These are phyloP conservation scores for Apiospora malaysiana DNA, from an alignment of 2,329 filamentous ascomycete genomes.

Conservation along the genomic window DNA sequence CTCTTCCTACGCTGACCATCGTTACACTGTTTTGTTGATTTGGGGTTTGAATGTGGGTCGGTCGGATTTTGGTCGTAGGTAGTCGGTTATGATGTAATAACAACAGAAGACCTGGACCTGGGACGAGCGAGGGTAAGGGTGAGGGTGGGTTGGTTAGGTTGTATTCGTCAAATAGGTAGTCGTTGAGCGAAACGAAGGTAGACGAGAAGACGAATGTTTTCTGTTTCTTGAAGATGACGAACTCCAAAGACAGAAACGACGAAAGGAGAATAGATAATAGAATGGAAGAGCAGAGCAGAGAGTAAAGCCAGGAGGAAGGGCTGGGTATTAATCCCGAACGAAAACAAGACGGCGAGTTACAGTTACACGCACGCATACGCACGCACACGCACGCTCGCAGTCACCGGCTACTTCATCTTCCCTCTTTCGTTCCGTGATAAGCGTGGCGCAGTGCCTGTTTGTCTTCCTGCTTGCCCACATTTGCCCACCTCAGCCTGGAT, in stretches of 20 bases:
- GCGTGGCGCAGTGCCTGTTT: constrained; percentile 16
- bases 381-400: not conserved
- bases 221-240: not conserved
- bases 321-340: constrained; percentile 8
- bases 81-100: constrained; percentile 18
- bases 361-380: not conserved
- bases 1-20: constrained; percentile 70
- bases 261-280: not conserved
- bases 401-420: not conserved
- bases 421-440: constrained; percentile 12
- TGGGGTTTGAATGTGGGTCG: constrained; percentile 4
- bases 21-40: constrained; percentile 33
- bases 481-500: constrained; percentile 15
- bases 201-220: not conserved
- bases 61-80: not conserved
- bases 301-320: not conserved
- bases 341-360: constrained; percentile 3
- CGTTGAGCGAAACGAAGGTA: not conserved
- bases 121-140: not conserved
- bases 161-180: not conserved
- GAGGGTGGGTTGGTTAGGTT: not conserved
- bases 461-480: constrained; percentile 15
- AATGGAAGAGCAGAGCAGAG: not conserved
- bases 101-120: not conserved
- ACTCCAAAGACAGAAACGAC: not conserved